Percentiles rank a stretch among this genome's conserved stretches.
These are phyloP conservation scores for Penicillium sp. DNA, from an alignment of 2,329 filamentous ascomycete species.

Conservation along the genomic window DNA sequence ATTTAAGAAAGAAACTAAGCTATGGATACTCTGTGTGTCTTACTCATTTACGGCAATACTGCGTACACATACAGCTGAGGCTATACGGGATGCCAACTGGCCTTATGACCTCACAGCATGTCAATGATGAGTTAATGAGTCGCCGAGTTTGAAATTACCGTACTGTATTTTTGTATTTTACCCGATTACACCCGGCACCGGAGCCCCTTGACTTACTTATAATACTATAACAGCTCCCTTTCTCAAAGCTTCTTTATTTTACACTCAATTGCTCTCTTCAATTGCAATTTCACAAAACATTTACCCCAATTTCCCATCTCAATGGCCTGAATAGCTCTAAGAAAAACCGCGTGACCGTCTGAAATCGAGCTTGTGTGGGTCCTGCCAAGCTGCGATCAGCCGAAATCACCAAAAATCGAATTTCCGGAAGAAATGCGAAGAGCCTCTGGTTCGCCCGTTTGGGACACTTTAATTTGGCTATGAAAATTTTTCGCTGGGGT, in stretches of 20 bases:
- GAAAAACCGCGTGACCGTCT: constrained; percentile 2
- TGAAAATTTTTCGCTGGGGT: neutral
- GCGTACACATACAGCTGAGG: neutral
- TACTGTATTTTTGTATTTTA: constrained; percentile 7
- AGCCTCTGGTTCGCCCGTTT: constrained; percentile 16
- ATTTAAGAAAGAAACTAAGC: constrained; percentile 1
- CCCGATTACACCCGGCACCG: constrained; percentile 6
- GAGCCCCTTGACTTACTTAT: neutral
- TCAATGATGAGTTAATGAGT: constrained; percentile 11
- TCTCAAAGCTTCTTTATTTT: neutral
- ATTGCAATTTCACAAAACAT: neutral
- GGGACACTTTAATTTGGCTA: neutral
- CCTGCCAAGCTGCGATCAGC: constrained; percentile 26
- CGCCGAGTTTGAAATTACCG: neutral
- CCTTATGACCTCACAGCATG: constrained; percentile 5
- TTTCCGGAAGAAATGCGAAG: constrained; percentile 12
- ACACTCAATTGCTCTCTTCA: neutral
- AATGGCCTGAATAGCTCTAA: neutral
- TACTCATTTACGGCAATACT: neutral
- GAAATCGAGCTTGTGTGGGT: constrained; percentile 27
- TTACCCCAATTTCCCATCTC: neutral
- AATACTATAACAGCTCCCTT: neutral
- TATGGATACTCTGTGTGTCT: constrained; percentile 1
- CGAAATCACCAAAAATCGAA: constrained; percentile 18
- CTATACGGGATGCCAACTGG: constrained; percentile 3